Evolutionary conservation across 2,329 filamentous ascomycete genomes (phyloP), one percentile per base, ranked within the genome.

Genomic region (Alternaria arbusti): DNA sequence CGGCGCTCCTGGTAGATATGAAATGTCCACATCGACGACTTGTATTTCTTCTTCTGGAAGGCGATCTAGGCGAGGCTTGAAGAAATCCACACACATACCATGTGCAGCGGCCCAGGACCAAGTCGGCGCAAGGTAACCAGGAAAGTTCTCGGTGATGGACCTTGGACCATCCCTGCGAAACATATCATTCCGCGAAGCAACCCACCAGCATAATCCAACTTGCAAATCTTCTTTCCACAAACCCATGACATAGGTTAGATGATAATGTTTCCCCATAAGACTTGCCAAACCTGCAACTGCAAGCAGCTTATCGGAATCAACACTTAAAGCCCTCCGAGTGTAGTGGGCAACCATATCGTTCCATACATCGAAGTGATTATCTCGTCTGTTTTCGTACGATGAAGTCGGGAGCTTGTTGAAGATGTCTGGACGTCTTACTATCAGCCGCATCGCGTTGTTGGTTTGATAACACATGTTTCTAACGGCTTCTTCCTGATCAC

Each of bases 221-320:
- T 17, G 25, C 9, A 49, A 4, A 28, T 49, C 46, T 8, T 49
- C 46, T 25, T 28, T 17, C 46, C 46, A 49, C 3, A 49, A 9
- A 1, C 46, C 46, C 3, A n/a, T 11, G 2, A 26, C 23, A 49
- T 49, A 49, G 13, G 46, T 49, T 10, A 49, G 46, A 20, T 8
- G 2, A 5, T 28, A 49, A 6, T 49, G 6, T 6, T 28, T 11
- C 5, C 15, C 13, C 46, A 49, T 49, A n/a, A 49, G 23, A 11
- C 25, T 49, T 12, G 46, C 46, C 46, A 49, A 49, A 6, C 46
- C 46, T 49, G 25, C 46, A 7, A 49, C 2, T 49, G 46, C 46
- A 28, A 49, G 46, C 7, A 49, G n/a, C 7, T 28, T 49, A 12
- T 49, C 46, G 1, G 25, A 28, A 4, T 28, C 9, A 11, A 49